Percentiles rank a stretch among this genome's conserved stretches.
phyloP scores from a whole-genome alignment of 371 early-diverging fungal genomes.

The Apophysomyces sp. region DNA sequence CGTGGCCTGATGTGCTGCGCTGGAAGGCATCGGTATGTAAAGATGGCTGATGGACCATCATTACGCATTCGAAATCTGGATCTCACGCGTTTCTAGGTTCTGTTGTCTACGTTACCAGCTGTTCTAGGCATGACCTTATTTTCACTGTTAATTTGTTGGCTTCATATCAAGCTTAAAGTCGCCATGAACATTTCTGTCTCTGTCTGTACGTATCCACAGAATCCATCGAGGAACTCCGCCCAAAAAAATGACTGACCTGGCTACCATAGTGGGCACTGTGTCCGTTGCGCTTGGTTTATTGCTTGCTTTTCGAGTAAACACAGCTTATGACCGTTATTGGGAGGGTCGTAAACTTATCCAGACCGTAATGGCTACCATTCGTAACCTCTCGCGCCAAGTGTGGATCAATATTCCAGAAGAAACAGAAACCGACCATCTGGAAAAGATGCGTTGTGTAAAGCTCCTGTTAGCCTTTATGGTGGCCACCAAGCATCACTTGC shows the following conservation, averaged over 20 bases:
- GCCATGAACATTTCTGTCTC: conserved; percentile 35
- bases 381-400: conserved; percentile 64
- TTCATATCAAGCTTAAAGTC: conserved; percentile 20
- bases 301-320: conserved; percentile 80
- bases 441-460: conserved; percentile 71
- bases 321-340: conserved; percentile 78
- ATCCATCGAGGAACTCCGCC: not conserved
- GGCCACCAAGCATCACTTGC: conserved; percentile 71
- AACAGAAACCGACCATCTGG: conserved; percentile 46
- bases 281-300: conserved; percentile 70
- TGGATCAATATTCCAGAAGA: conserved; percentile 62
- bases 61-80: not conserved
- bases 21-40: conserved; percentile 41
- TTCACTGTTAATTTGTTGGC: conserved; percentile 26
- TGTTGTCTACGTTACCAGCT: conserved; percentile 32
- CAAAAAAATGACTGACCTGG: not conserved
- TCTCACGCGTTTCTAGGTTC: conserved; percentile 19
- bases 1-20: conserved; percentile 41
- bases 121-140: conserved; percentile 27
- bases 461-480: conserved; percentile 70
- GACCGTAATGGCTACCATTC: conserved; percentile 53
- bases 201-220: conserved; percentile 37
- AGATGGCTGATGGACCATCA: not conserved
- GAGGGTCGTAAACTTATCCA: conserved; percentile 72
- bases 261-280: conserved; percentile 43